A percentile compares a stretch with the other conserved stretches of the same genome.
phyloP scores from a whole-genome alignment of 768 basidiomycete species.

The Boletus vermiculosoides region DNA sequence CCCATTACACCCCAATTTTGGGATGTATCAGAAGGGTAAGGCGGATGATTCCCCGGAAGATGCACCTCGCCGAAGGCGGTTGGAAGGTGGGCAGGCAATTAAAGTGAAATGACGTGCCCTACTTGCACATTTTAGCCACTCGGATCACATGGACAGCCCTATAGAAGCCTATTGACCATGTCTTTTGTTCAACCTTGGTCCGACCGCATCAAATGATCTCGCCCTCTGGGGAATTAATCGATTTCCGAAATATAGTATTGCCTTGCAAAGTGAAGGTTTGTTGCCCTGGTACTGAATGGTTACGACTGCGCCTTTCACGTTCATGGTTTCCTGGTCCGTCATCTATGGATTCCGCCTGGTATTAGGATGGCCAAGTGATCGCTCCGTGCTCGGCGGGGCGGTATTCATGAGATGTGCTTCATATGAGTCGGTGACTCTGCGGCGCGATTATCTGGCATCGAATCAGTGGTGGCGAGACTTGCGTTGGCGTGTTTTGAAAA shows the following conservation, averaged over 20 bases:
- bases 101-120: constrained; percentile 49
- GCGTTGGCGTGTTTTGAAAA: constrained; percentile 17
- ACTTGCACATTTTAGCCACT: constrained; percentile 20
- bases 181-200: constrained; percentile 17
- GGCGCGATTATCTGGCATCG: constrained; percentile 18
- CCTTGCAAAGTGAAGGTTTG: constrained; percentile 13
- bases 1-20: constrained; percentile 50
- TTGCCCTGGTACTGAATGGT: constrained; percentile 10
- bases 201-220: constrained; percentile 23
- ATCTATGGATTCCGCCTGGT: constrained; percentile 5
- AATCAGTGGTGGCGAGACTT: constrained; percentile 2
- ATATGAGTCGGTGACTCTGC: constrained; percentile 21
- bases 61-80: constrained; percentile 51
- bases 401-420: constrained; percentile 12
- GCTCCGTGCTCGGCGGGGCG: constrained; percentile 25
- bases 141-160: constrained; percentile 27
- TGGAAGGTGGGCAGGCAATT: constrained; percentile 53
- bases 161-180: constrained; percentile 26
- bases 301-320: constrained; percentile 12
- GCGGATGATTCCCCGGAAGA: constrained; percentile 35
- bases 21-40: constrained; percentile 40
- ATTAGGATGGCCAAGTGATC: constrained; percentile 1
- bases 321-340: neutral
- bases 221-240: constrained; percentile 23
- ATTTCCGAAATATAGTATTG: constrained; percentile 4